Percentiles rank a stretch among this genome's conserved stretches.
Evolutionary conservation across 2,329 filamentous ascomycete genomes (phyloP).

Genomic region (Ophiostoma quercus): DNA sequence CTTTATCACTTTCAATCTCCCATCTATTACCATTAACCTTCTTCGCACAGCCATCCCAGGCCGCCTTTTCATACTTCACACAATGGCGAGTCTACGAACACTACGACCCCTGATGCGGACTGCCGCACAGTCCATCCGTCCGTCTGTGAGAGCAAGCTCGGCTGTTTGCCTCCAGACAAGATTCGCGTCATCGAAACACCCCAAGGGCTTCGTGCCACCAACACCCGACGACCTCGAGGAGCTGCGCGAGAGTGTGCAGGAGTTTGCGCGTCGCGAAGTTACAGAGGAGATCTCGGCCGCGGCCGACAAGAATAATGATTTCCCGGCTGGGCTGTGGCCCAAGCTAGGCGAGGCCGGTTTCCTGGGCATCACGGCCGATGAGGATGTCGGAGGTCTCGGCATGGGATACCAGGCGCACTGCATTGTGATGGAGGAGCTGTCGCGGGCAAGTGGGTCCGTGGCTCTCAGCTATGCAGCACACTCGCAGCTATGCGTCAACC

Average conservation of each 20-base stretch:
- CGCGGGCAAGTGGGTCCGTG: constrained; percentile 75
- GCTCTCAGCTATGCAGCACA: constrained; percentile 92
- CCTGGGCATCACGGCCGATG: constrained; percentile 87
- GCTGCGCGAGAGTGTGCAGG: constrained; percentile 76
- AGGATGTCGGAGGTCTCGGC: constrained; percentile 80
- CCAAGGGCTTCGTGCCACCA: constrained; percentile 61
- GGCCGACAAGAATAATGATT: constrained; percentile 83
- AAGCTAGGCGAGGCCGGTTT: constrained; percentile 90
- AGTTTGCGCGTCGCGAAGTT: constrained; percentile 86
- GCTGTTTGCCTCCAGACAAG: constrained; percentile 27
- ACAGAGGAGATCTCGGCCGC: constrained; percentile 71
- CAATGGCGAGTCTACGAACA: constrained; percentile 39
- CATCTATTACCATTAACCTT: background rate
- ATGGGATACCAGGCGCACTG: constrained; percentile 98
- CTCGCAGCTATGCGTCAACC: constrained; percentile 93
- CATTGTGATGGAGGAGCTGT: constrained; percentile 91
- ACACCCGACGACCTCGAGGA: constrained; percentile 69
- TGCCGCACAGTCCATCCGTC: background rate
- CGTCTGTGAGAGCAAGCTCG: background rate
- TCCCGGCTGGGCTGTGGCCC: constrained; percentile 86
- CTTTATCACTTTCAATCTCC: background rate
- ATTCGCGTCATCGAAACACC: constrained; percentile 57
- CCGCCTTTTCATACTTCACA: background rate
- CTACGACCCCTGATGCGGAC: constrained; percentile 33
- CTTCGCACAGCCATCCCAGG: background rate